These are phyloP conservation scores for Angomonas deanei DNA, from an alignment of 208 protist genomes.

Conservation along the genomic window DNA sequence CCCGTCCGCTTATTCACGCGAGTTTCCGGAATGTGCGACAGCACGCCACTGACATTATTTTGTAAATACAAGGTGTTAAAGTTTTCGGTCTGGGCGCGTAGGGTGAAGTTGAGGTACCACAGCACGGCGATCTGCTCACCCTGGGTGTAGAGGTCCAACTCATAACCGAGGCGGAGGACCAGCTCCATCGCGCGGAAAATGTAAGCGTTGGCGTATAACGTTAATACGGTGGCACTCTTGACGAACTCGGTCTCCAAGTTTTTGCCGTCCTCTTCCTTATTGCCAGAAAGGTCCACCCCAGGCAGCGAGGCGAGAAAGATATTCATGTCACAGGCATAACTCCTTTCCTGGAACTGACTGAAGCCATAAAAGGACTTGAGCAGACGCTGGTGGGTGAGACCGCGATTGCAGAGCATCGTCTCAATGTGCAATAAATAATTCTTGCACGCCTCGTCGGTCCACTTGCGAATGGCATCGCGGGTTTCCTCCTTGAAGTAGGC, in stretches of 20 bases:
- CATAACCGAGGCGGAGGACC: constrained; percentile 57
- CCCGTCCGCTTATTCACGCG: constrained; percentile 75
- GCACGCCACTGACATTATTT: constrained; percentile 14
- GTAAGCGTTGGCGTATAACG: constrained; percentile 60
- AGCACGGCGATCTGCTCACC: constrained; percentile 66
- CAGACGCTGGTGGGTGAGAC: constrained; percentile 68
- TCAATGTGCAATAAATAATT: constrained; percentile 68
- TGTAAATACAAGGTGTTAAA: constrained; percentile 42
- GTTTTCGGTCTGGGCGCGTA: constrained; percentile 70
- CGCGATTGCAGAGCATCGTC: constrained; percentile 85
- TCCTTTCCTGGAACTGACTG: constrained; percentile 56
- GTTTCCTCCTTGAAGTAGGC: constrained; percentile 60
- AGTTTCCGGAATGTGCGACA: constrained; percentile 56
- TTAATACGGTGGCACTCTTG: constrained; percentile 46
- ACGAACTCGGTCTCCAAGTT: constrained; percentile 43
- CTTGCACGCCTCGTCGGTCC: constrained; percentile 58
- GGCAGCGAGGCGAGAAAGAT: constrained; percentile 60
- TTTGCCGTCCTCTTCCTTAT: background rate
- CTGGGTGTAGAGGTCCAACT: constrained; percentile 72
- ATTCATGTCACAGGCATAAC: constrained; percentile 60
- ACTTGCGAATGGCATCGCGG: constrained; percentile 48
- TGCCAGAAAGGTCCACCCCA: constrained; percentile 13
- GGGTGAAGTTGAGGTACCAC: constrained; percentile 74
- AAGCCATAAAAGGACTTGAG: constrained; percentile 63
- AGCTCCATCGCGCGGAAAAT: constrained; percentile 69